Evolutionary conservation across 306 rosid genomes (phyloP).

Genomic region (Rosa lucieae): DNA sequence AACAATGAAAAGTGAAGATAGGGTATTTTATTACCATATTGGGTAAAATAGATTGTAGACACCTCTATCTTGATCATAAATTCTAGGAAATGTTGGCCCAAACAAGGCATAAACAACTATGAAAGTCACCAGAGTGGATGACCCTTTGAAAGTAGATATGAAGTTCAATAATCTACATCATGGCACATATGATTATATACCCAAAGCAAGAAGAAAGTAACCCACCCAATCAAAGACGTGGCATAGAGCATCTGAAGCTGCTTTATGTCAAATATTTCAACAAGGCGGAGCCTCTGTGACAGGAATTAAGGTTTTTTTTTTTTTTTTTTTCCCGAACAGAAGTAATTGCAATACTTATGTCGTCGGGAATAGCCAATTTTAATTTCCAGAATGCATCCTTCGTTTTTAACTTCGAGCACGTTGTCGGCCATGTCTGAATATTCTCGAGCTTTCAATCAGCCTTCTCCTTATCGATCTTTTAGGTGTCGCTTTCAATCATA

Average conservation of each 20-base stretch:
- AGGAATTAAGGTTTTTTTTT: no score
- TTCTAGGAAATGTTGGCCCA: conserved; percentile 97
- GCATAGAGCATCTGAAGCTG: conserved; percentile 96
- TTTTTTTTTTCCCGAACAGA: no score
- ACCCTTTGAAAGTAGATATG: conserved; percentile 59
- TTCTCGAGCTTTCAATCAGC: no score
- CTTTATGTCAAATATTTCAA: conserved; percentile 94
- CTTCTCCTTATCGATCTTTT: no score
- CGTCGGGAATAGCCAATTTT: no score
- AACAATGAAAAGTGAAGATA: neutral
- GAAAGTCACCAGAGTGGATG: conserved; percentile 81
- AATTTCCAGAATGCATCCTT: no score
- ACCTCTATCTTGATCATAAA: conserved; percentile 78
- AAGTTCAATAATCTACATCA: conserved; percentile 14
- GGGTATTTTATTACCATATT: conserved; percentile 46
- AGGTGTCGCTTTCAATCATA: no score
- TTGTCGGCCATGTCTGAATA: no score
- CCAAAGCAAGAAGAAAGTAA: conserved; percentile 18
- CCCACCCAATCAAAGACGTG: conserved; percentile 87
- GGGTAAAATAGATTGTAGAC: conserved; percentile 94
- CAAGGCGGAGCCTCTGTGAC: neutral
- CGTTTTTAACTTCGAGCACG: no score
- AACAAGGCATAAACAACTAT: conserved; percentile 92
- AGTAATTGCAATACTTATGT: no score
- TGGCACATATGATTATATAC: neutral